phyloP scores from a whole-genome alignment of 1,284 basidiomycete species.

The Leccinum griseonigrum region DNA sequence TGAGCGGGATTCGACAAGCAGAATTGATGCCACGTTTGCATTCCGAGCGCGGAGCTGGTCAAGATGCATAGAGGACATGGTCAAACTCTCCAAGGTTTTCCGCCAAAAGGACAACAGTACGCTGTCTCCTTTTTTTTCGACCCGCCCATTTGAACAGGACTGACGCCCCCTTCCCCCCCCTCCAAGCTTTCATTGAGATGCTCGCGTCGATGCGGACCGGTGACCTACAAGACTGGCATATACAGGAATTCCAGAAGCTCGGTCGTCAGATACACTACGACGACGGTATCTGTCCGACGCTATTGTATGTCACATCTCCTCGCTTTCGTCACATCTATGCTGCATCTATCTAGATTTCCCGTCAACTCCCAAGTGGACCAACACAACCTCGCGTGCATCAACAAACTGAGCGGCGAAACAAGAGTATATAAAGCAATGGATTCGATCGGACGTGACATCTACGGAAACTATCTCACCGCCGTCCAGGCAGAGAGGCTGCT shows the following conservation, averaged over 20 bases:
- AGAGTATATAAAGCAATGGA: slow-evolving; percentile 28
- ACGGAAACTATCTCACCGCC: slow-evolving; percentile 15
- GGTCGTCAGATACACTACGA: slow-evolving; percentile 44
- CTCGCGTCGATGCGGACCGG: slow-evolving; percentile 73
- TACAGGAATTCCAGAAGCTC: slow-evolving; percentile 41
- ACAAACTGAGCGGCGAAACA: slow-evolving; percentile 15
- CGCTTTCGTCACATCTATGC: not conserved
- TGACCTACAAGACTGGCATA: slow-evolving; percentile 34
- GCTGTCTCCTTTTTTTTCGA: slow-evolving; percentile 8
- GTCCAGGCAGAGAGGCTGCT: slow-evolving; percentile 27
- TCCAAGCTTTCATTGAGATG: slow-evolving; percentile 67
- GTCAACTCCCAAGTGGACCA: slow-evolving; percentile 27
- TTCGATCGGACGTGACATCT: slow-evolving; percentile 24
- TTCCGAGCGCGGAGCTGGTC: slow-evolving; percentile 71
- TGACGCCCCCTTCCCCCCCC: not conserved
- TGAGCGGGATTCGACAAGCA: slow-evolving; percentile 33
- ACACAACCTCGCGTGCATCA: slow-evolving; percentile 22
- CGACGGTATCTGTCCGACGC: slow-evolving; percentile 62
- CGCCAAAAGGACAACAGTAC: slow-evolving; percentile 45
- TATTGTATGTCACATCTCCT: slow-evolving; percentile 41
- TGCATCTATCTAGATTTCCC: slow-evolving; percentile 21
- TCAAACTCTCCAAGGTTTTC: slow-evolving; percentile 42
- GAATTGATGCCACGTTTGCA: slow-evolving; percentile 46
- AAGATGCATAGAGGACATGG: slow-evolving; percentile 38
- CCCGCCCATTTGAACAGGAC: not conserved